phyloP scores from a whole-genome alignment of 2,329 filamentous ascomycete species.

The Calycina herbarum region DNA sequence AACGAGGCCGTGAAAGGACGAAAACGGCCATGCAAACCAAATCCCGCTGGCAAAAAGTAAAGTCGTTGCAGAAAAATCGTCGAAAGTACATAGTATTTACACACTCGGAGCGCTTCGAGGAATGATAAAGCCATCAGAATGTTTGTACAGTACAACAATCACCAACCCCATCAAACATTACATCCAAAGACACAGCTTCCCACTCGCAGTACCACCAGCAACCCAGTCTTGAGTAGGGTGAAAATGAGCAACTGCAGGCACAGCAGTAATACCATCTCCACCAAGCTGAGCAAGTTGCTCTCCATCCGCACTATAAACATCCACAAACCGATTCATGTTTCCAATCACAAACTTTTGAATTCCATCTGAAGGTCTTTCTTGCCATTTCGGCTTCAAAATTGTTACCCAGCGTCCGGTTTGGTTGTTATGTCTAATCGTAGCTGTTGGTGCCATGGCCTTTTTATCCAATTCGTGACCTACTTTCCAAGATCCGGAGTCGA shows the following conservation, averaged over 20 bases:
- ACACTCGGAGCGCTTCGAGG: not conserved
- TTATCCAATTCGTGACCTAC: constrained; percentile 57
- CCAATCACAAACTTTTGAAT: constrained; percentile 89
- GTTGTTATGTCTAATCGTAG: constrained; percentile 81
- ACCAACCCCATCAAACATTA: constrained; percentile 39
- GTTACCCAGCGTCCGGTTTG: constrained; percentile 95
- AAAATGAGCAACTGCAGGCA: constrained; percentile 89
- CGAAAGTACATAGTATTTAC: not conserved
- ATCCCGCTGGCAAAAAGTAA: not conserved
- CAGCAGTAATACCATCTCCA: constrained; percentile 88
- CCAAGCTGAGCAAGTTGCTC: constrained; percentile 86
- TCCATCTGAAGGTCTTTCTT: constrained; percentile 72
- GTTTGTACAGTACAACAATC: constrained; percentile 2
- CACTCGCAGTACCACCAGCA: constrained; percentile 85
- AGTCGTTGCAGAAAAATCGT: not conserved
- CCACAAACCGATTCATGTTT: constrained; percentile 97
- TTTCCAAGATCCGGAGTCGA: constrained; percentile 59
- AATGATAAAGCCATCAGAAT: not conserved
- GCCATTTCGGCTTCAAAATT: constrained; percentile 82
- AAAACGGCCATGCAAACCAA: no score
- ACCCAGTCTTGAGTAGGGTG: constrained; percentile 90
- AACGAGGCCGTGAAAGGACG: no score
- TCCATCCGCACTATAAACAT: constrained; percentile 80
- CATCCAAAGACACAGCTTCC: constrained; percentile 91
- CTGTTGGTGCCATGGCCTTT: constrained; percentile 66